A percentile compares a stretch with the other conserved stretches of the same genome.
These are phyloP conservation scores for Nicotiana tabacum DNA, from an alignment of 257 asterid species.

Conservation along the genomic window DNA sequence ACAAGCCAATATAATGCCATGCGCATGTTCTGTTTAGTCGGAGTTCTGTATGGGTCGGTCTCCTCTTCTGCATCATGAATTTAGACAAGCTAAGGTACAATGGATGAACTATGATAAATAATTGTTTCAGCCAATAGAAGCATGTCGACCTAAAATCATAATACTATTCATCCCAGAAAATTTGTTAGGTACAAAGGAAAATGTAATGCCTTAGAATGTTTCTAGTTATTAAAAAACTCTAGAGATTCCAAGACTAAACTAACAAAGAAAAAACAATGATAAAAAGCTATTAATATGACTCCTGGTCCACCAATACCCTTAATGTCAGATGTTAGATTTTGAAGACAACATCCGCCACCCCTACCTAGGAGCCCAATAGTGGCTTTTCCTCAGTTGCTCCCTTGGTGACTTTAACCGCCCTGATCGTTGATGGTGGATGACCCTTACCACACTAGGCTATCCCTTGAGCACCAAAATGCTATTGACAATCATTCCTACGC, in stretches of 20 bases:
- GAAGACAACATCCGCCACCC: background rate
- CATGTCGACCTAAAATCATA: background rate
- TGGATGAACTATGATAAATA: background rate
- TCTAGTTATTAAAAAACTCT: background rate
- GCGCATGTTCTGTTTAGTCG: constrained; percentile 76
- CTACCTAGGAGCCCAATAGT: background rate
- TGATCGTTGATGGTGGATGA: background rate
- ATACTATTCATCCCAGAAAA: background rate
- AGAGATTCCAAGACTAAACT: background rate
- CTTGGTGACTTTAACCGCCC: background rate
- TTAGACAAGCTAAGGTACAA: background rate
- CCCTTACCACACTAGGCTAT: background rate
- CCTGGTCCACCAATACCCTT: background rate
- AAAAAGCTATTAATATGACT: background rate
- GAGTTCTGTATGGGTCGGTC: constrained; percentile 75
- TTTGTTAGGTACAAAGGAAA: background rate
- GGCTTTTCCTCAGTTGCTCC: background rate
- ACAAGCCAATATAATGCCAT: constrained; percentile 92
- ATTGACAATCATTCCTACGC: background rate
- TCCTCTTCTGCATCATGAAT: constrained; percentile 72
- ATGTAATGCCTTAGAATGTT: background rate
- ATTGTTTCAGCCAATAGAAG: background rate
- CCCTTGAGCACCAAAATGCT: background rate
- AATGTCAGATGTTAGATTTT: background rate
- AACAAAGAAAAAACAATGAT: background rate